phyloP scores from a whole-genome alignment of 73 alveolate genomes.

The Diophrys sp. region DNA sequence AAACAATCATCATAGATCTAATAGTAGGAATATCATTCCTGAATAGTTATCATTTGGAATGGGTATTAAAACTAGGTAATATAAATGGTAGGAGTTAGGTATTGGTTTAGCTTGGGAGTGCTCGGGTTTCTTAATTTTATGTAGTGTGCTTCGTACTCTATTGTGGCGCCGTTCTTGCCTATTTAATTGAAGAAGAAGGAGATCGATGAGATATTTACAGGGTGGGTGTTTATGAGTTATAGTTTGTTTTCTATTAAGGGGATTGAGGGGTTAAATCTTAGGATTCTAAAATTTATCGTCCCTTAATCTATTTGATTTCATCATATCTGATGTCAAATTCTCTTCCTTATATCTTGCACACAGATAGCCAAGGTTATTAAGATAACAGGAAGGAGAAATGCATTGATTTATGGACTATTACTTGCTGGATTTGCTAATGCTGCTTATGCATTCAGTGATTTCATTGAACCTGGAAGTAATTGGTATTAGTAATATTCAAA shows the following conservation, averaged over 20 bases:
- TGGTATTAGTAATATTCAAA: no score
- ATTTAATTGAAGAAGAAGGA: background rate
- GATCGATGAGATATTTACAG: background rate
- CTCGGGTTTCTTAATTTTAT: background rate
- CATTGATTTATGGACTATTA: background rate
- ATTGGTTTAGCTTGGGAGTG: no score
- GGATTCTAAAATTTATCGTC: no score
- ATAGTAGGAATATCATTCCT: no score
- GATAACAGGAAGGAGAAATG: background rate
- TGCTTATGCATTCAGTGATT: background rate
- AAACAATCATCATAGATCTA: no score
- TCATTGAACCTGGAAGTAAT: background rate
- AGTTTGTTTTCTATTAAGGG: background rate
- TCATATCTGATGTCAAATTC: no score
- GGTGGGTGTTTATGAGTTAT: slow-evolving; percentile 7
- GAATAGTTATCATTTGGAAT: no score
- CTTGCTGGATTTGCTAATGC: background rate
- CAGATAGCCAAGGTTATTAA: background rate
- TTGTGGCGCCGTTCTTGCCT: slow-evolving; percentile 16
- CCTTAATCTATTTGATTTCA: no score
- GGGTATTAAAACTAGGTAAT: no score
- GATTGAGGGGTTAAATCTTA: no score
- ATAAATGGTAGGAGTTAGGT: no score
- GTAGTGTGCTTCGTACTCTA: background rate
- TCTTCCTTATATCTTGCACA: background rate